Conservation (phyloP, 257 asterid species). For the Gentiana dahurica region DNA sequence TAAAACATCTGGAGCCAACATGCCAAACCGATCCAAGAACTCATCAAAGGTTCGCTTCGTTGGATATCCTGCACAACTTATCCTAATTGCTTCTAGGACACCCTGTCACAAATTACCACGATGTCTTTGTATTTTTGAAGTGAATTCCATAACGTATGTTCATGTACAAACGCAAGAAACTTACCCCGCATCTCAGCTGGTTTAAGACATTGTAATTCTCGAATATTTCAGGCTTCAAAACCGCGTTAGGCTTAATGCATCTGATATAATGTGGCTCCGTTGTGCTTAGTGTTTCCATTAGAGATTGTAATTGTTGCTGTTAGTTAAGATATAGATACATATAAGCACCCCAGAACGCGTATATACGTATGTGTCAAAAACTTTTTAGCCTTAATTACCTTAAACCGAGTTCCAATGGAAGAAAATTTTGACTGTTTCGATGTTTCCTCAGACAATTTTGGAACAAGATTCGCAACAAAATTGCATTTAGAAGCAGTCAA, state of each 20-base stretch:
- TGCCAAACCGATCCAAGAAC: constrained; percentile 90
- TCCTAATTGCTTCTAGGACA: constrained; percentile 92
- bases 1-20: constrained; percentile 68
- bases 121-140: constrained; percentile 13
- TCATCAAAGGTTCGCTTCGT: constrained; percentile 88
- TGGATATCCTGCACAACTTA: constrained; percentile 96
- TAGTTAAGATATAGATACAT: constrained; percentile 15
- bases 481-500: constrained; percentile 62
- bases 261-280: constrained; percentile 97
- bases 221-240: constrained; percentile 87
- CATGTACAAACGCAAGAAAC: constrained; percentile 15
- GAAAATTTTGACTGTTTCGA: constrained; percentile 92
- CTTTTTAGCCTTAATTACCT: constrained; percentile 34
- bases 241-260: constrained; percentile 90
- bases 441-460: constrained; percentile 61
- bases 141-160: neutral
- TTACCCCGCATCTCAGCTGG: constrained; percentile 93
- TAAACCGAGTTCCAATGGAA: constrained; percentile 89
- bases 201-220: constrained; percentile 80
- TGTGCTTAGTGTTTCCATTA: constrained; percentile 84
- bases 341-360: constrained; percentile 12
- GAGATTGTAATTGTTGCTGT: constrained; percentile 92
- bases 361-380: constrained; percentile 3
- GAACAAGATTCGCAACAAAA: constrained; percentile 72
- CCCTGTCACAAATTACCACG: constrained; percentile 48